These are phyloP conservation scores for Hypocrella siamensis DNA, from an alignment of 2,329 filamentous ascomycete species.

Conservation along the genomic window DNA sequence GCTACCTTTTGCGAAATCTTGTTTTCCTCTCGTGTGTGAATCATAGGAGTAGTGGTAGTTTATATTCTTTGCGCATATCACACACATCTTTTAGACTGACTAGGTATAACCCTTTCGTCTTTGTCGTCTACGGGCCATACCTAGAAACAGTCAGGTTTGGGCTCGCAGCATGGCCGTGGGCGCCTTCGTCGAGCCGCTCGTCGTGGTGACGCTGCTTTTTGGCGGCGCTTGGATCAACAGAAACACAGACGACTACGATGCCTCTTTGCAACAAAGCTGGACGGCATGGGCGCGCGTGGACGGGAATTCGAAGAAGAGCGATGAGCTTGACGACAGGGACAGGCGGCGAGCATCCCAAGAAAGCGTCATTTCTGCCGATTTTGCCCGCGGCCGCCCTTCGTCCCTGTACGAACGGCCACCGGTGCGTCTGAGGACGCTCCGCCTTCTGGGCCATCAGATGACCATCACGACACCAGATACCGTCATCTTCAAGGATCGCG, in stretches of 20 bases:
- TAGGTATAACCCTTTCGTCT: too few species aligned
- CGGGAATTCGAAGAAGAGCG: constrained; percentile 12
- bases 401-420: constrained; percentile 13
- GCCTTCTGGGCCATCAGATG: constrained; percentile 15
- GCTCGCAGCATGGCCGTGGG: constrained; percentile 19
- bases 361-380: constrained; percentile 6
- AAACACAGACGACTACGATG: constrained; percentile 18
- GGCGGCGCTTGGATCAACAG: constrained; percentile 28
- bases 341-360: constrained; percentile 11
- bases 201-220: constrained; percentile 25
- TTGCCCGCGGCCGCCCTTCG: constrained; percentile 11
- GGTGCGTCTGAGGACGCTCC: constrained; percentile 17
- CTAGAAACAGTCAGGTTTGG: not conserved
- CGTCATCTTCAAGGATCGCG: constrained; percentile 37
- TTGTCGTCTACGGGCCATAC: not conserved
- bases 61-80: too few species aligned
- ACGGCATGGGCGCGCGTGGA: constrained; percentile 7
- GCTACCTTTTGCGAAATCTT: too few species aligned
- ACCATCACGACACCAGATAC: constrained; percentile 29
- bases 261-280: constrained; percentile 10
- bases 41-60: too few species aligned
- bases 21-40: too few species aligned
- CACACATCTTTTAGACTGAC: too few species aligned
- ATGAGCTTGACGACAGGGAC: constrained; percentile 9
- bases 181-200: constrained; percentile 23